A percentile compares a stretch with the other conserved stretches of the same genome.
phyloP scores from a whole-genome alignment of 169 alveolate species.

The Cryptosporidium sp. region DNA sequence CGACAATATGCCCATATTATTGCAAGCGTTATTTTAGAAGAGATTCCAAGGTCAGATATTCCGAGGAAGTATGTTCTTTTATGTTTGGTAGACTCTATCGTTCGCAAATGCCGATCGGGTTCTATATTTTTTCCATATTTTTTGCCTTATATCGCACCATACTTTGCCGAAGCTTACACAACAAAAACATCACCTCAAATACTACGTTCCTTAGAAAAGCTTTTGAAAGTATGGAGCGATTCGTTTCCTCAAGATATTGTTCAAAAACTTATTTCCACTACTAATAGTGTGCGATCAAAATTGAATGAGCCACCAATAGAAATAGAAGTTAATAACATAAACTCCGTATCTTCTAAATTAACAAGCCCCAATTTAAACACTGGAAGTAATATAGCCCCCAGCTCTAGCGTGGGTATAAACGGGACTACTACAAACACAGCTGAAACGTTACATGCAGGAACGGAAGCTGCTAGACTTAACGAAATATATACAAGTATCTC shows the following conservation, averaged over 20 bases:
- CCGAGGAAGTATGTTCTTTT: constrained; percentile 73
- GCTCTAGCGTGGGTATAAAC: neutral
- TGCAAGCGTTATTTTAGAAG: constrained; percentile 72
- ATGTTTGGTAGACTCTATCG: constrained; percentile 70
- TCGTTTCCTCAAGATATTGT: constrained; percentile 70
- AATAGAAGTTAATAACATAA: constrained; percentile 13
- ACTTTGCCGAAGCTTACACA: constrained; percentile 75
- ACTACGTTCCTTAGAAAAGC: constrained; percentile 68
- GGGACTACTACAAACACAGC: neutral
- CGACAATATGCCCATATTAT: constrained; percentile 72
- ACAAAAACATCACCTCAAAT: constrained; percentile 56
- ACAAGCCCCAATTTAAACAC: neutral
- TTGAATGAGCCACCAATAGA: constrained; percentile 69
- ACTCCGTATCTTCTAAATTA: neutral
- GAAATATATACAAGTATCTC: constrained; percentile 19
- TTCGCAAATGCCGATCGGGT: constrained; percentile 71
- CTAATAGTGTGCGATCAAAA: constrained; percentile 65
- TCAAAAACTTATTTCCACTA: constrained; percentile 37
- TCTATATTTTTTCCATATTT: constrained; percentile 67
- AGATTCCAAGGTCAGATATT: constrained; percentile 70
- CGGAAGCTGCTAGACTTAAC: constrained; percentile 4
- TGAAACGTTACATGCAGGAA: neutral
- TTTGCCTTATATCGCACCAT: constrained; percentile 75
- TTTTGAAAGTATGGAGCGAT: constrained; percentile 54
- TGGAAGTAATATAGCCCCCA: neutral